Conservation (phyloP, 768 basidiomycete genomes). For the Leccinum rimulosum region DNA sequence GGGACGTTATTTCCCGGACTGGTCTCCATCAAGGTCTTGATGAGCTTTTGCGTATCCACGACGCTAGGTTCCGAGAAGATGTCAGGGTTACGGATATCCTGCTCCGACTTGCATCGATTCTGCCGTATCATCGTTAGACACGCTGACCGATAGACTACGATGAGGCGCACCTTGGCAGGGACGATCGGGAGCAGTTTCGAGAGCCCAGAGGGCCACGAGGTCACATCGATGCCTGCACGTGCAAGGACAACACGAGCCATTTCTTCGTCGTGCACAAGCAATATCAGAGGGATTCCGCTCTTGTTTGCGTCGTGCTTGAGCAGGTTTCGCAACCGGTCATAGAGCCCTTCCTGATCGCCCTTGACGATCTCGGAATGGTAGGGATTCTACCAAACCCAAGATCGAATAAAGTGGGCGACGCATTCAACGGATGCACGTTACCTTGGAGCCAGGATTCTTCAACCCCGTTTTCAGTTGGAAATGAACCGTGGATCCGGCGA, state of each 20-base stretch:
- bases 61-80: conserved; percentile 32
- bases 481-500: conserved; percentile 18
- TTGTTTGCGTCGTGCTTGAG: conserved; percentile 19
- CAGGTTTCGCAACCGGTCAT: conserved; percentile 17
- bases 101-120: conserved; percentile 8
- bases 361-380: conserved; percentile 19
- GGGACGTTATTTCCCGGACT: conserved; percentile 24
- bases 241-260: conserved; percentile 39
- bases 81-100: background rate
- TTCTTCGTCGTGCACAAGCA: conserved; percentile 47
- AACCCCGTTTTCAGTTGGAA: conserved; percentile 12
- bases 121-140: background rate
- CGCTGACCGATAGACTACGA: background rate
- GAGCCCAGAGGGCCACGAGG: conserved; percentile 42
- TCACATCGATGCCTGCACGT: conserved; percentile 41
- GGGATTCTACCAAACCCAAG: conserved; percentile 8
- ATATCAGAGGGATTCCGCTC: conserved; percentile 36
- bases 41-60: conserved; percentile 41
- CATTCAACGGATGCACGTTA: conserved; percentile 1
- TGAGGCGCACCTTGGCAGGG: conserved; percentile 6
- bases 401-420: background rate
- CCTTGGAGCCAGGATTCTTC: conserved; percentile 19
- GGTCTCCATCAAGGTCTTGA: conserved; percentile 39
- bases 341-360: conserved; percentile 9
- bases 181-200: conserved; percentile 13